These are phyloP conservation scores for Beauveria sp. DNA, from an alignment of 2,329 filamentous ascomycete species.

Conservation along the genomic window DNA sequence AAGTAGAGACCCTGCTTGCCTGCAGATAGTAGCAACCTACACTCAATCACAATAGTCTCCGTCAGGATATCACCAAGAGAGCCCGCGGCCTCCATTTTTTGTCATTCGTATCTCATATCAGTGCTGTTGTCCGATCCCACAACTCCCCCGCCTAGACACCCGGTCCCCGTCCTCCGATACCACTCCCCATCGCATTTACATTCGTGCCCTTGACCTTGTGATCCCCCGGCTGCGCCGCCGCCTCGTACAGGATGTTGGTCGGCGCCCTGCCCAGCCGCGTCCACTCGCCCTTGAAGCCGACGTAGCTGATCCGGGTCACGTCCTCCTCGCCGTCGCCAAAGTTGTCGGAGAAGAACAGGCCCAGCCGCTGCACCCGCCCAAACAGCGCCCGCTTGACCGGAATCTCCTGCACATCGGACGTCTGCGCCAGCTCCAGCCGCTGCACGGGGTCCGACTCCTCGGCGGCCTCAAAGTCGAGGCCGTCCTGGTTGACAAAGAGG, in stretches of 20 bases:
- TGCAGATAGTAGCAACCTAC: neutral
- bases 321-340: conserved; percentile 76
- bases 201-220: conserved; percentile 60
- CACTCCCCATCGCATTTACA: conserved; percentile 47
- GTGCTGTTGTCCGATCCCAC: neutral
- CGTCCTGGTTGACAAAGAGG: conserved; percentile 78
- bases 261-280: conserved; percentile 69
- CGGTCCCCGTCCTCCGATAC: conserved; percentile 38
- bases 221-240: conserved; percentile 83
- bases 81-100: neutral
- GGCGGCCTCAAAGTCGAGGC: conserved; percentile 76
- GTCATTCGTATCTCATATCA: neutral
- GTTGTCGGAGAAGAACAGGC: conserved; percentile 88
- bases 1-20: neutral
- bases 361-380: conserved; percentile 72
- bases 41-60: neutral
- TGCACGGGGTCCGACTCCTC: conserved; percentile 66
- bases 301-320: conserved; percentile 68
- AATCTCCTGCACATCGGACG: conserved; percentile 76
- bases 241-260: conserved; percentile 83
- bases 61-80: neutral
- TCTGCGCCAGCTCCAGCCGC: conserved; percentile 68
- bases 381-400: conserved; percentile 83
- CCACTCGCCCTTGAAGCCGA: conserved; percentile 93
- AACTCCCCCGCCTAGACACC: conserved; percentile 15